These are phyloP conservation scores for Castanea mollissima DNA, from an alignment of 306 rosid species.

Conservation along the genomic window DNA sequence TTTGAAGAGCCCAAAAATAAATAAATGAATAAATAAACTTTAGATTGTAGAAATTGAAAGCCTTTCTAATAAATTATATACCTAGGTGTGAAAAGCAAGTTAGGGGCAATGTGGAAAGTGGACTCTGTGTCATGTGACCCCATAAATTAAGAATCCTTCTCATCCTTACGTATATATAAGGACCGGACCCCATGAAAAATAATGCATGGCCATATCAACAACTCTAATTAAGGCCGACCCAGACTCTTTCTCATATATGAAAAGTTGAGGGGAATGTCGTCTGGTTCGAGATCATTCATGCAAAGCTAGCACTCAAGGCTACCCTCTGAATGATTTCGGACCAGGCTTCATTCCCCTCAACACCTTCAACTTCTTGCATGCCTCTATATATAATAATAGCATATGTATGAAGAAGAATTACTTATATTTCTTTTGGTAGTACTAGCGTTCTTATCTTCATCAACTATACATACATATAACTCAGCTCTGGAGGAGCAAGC, in stretches of 20 bases:
- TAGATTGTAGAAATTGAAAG: conserved; percentile 13
- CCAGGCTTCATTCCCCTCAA: conserved; percentile 97
- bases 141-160: conserved; percentile 34
- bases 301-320: conserved; percentile 18
- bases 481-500: not conserved
- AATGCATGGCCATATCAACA: conserved; percentile 75
- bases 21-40: too few relatives aligned
- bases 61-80: conserved; percentile 1
- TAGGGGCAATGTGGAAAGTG: conserved; percentile 51
- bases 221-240: conserved; percentile 4
- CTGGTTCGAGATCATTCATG: conserved; percentile 69
- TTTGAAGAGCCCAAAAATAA: not conserved
- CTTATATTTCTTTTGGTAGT: not conserved
- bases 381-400: not conserved
- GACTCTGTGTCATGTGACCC: conserved; percentile 54
- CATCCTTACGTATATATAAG: conserved; percentile 48
- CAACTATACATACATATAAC: not conserved
- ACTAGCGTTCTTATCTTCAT: not conserved
- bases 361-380: conserved; percentile 4
- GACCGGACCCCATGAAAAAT: conserved; percentile 55
- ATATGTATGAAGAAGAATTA: not conserved
- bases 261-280: conserved; percentile 76
- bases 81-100: conserved; percentile 48
- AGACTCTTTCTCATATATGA: conserved; percentile 29
- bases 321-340: conserved; percentile 59